Percentiles rank a stretch among this genome's conserved stretches.
Evolutionary conservation across 164 flowering plant genomes (phyloP).

Genomic region (Saururus chinensis): DNA sequence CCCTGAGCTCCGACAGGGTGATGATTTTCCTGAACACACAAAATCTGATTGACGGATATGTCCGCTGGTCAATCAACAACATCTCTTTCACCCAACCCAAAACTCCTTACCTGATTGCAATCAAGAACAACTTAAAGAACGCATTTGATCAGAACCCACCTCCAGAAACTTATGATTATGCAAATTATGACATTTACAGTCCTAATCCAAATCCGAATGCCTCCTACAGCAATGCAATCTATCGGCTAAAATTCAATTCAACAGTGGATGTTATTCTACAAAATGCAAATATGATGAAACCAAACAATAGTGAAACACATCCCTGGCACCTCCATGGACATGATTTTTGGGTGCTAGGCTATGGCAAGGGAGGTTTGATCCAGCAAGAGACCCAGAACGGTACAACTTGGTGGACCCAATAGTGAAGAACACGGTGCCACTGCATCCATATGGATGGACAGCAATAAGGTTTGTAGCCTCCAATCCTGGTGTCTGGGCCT

Average conservation of each 20-base stretch:
- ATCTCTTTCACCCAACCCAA: slow-evolving; percentile 57
- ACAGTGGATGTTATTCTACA: slow-evolving; percentile 62
- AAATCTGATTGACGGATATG: slow-evolving; percentile 32
- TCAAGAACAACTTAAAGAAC: slow-evolving; percentile 27
- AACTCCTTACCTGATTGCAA: slow-evolving; percentile 64
- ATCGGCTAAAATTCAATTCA: slow-evolving; percentile 40
- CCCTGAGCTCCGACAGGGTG: slow-evolving; percentile 35
- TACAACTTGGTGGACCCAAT: slow-evolving; percentile 57
- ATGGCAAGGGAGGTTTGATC: slow-evolving; percentile 57
- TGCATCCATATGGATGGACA: slow-evolving; percentile 71
- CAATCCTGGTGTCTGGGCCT: slow-evolving; percentile 78
- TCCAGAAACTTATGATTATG: slow-evolving; percentile 36
- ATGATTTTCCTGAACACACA: slow-evolving; percentile 72
- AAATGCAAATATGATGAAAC: slow-evolving; percentile 43
- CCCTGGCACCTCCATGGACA: slow-evolving; percentile 95
- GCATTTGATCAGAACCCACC: slow-evolving; percentile 40
- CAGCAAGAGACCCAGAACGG: slow-evolving; percentile 23
- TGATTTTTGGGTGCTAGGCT: slow-evolving; percentile 84
- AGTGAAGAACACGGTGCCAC: slow-evolving; percentile 64
- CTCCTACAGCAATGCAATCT: slow-evolving; percentile 31
- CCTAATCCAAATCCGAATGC: slow-evolving; percentile 28
- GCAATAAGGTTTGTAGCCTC: slow-evolving; percentile 56
- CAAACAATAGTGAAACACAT: slow-evolving; percentile 58
- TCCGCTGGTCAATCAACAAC: slow-evolving; percentile 63
- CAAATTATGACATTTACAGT: slow-evolving; percentile 36